Evolutionary conservation across 2,329 filamentous ascomycete genomes (phyloP), one percentile per base, ranked within the genome.

Genomic region (Pyrenochaeta sp.): DNA sequence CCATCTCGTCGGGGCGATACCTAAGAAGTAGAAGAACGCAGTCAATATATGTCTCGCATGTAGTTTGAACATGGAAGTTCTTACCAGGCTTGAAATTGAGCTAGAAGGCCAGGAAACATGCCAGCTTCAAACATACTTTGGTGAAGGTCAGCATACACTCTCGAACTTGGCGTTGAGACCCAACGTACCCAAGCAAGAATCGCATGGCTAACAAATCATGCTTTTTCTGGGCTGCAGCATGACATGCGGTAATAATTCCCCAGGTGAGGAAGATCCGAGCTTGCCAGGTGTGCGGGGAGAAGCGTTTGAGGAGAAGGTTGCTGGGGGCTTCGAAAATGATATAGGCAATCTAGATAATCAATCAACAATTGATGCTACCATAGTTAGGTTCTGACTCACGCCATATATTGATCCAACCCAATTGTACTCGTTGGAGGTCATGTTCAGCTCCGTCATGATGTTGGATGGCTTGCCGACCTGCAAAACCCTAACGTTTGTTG

Each of bases 221-320:
- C 30, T 64, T 63, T 25, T 68, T 73, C 15, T 54, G 54, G 3
- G 70, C 64, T 1, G 72, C 70, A 22, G 72, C 72, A 40, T 75
- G 72, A 44, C 71, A 75, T 5, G 71, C 64, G 2, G 68, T 65
- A 12, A 69, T 67, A 28, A 66, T 62, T 5, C 68, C 68, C 68
- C 68, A 70, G 2, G 67, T 68, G 6, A 68, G 47, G 19, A 72
- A 66, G 39, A 72, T 72, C 7, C 68, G 68, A 5, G 73, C 72
- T 44, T 79, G 68, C 75, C 76, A 79, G 22, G 72, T 68, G 9
- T 72, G 74, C 0, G 78, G 78, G 0, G 65, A 64, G 0, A 78
- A 69, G 28, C 69, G 61, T 53, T 78, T 79, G 48, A 80, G 72
- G 13, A 79, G 68, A 42, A 76, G 67, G 36, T 78, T 78, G n/a